A percentile compares a stretch with the other conserved stretches of the same genome.
These are phyloP conservation scores for Rhizophora apiculata DNA, from an alignment of 345 rosid species.

Conservation along the genomic window DNA sequence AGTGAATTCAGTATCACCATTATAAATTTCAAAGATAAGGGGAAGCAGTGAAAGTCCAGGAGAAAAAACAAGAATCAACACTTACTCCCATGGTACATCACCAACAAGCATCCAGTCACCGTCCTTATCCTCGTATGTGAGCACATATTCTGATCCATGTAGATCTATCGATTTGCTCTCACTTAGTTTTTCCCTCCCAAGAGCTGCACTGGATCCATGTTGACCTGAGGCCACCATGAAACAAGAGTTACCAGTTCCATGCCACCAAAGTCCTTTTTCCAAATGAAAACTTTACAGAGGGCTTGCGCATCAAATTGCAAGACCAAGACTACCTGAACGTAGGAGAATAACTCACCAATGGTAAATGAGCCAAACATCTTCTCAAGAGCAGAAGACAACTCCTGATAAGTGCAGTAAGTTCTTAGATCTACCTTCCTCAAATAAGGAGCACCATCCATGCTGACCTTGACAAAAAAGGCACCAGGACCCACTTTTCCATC, in stretches of 20 bases:
- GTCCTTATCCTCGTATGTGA: constrained; percentile 89
- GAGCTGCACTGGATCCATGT: constrained; percentile 59
- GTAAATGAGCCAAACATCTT: constrained; percentile 94
- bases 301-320: not conserved
- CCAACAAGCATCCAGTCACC: constrained; percentile 97
- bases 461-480: constrained; percentile 75
- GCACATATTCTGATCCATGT: constrained; percentile 84
- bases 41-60: not conserved
- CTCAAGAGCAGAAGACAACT: constrained; percentile 79
- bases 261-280: constrained; percentile 1
- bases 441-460: constrained; percentile 97
- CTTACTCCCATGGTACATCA: constrained; percentile 98
- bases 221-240: constrained; percentile 51
- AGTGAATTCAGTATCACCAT: not conserved
- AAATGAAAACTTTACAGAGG: not conserved
- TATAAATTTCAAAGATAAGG: not conserved
- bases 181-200: constrained; percentile 59
- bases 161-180: constrained; percentile 75
- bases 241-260: constrained; percentile 12
- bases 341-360: constrained; percentile 50
- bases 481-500: constrained; percentile 78
- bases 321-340: constrained; percentile 1
- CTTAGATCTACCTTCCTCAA: constrained; percentile 86
- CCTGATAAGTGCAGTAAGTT: constrained; percentile 56
- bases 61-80: constrained; percentile 14